Evolutionary conservation across 1,139 yeast genomes (phyloP), one percentile per base, ranked within the genome.

Genomic region (Kodamaea anthophila): DNA sequence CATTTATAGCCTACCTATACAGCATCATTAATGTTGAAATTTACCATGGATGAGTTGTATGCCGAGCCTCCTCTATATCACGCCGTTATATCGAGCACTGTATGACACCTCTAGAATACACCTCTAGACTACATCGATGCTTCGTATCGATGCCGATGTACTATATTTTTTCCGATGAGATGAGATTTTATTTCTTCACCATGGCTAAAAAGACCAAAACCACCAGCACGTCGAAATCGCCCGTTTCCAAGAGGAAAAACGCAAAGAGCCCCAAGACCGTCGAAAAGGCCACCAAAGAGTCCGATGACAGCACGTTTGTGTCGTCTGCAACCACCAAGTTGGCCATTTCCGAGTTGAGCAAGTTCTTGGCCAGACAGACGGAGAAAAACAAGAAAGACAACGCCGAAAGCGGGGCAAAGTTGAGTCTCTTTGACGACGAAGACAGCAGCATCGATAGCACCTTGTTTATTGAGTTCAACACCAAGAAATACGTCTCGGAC

Each of bases 401-500:
- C 29, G 49, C 51, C 24, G 55, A 57, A 15, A 41, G 43, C n/a
- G 55, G 51, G 5, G 55, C 43, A 23, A 57, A 49, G 13, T 46
- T 46, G 37, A 43, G 56, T 26, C 56, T 65, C 41, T 64, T 63
- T 30, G 52, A 54, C 14, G 58, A 60, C 27, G 69, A 64, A 30
- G 64, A 71, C 33, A 78, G 72, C 21, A 79, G 69, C 35, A 82
- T 73, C 28, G 72, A 65, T 18, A 55, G 59, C 26, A 63, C 61
- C 43, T 62, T 68, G 43, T 76, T 66, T 41, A 58, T 86, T 34
- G 81, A 77, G 43, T 57, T 87, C 39, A 74, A 77, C 25, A 65
- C 77, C 41, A 77, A 75, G 49, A 77, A 79, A 49, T 81, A 71
- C 43, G 73, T 77, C 46, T 57, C 81, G 5, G 60, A 74, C 26